phyloP scores from a whole-genome alignment of 1,284 basidiomycete species.

The Pterulicium gracile region DNA sequence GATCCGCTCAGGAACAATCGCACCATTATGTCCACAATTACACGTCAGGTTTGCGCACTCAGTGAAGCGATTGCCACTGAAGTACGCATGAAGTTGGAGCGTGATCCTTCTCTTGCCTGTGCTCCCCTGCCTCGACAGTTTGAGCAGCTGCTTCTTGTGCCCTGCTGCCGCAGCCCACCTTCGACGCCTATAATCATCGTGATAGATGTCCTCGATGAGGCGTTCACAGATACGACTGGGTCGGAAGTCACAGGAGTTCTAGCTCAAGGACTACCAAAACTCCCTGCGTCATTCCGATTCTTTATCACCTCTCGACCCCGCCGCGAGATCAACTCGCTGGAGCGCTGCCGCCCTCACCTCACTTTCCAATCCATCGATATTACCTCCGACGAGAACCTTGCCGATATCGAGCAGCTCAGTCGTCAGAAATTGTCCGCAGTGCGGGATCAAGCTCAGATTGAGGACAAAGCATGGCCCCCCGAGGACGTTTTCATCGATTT shows the following conservation, averaged over 20 bases:
- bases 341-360: not conserved
- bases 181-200: conserved; percentile 13
- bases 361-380: not conserved
- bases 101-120: not conserved
- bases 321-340: not conserved
- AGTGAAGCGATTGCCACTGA: not conserved
- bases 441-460: too few species aligned
- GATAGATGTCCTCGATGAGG: not conserved
- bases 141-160: not conserved
- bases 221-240: not conserved
- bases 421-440: too few species aligned
- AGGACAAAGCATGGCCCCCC: too few species aligned
- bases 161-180: conserved; percentile 12
- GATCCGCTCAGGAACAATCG: not conserved
- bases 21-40: not conserved
- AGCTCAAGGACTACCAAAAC: not conserved
- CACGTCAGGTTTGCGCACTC: not conserved
- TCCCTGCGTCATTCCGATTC: not conserved
- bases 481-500: too few species aligned
- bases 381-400: not conserved
- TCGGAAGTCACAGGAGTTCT: not conserved
- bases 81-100: not conserved
- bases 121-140: not conserved
- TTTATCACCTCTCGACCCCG: not conserved
- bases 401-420: not conserved